These are phyloP conservation scores for Candolleomyces efflorescens DNA, from an alignment of 768 basidiomycete species.

Conservation along the genomic window DNA sequence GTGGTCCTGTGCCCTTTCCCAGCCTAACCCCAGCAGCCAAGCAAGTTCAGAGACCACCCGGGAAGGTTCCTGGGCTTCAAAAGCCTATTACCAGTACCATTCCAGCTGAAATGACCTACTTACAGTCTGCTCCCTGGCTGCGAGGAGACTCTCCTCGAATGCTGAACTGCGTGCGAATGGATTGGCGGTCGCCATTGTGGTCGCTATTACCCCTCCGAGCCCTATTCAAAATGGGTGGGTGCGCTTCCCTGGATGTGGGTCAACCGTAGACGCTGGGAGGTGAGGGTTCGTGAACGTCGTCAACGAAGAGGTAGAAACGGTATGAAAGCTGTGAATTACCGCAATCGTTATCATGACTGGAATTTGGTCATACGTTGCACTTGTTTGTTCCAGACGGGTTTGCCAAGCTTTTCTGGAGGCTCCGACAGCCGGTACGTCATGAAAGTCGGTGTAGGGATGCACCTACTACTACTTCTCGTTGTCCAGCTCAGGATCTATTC, in stretches of 20 bases:
- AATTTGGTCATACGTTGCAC: neutral
- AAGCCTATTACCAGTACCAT: constrained; percentile 8
- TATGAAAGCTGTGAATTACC: constrained; percentile 1
- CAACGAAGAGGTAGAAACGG: neutral
- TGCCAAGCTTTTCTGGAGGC: too few species aligned
- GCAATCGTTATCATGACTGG: neutral
- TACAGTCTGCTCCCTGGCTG: constrained; percentile 57
- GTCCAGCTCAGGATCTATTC: too few species aligned
- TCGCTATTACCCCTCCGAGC: neutral
- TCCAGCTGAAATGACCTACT: constrained; percentile 21
- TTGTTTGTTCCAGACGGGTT: neutral
- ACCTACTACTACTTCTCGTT: too few species aligned
- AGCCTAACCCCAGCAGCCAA: too few species aligned
- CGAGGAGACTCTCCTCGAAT: constrained; percentile 49
- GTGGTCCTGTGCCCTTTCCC: too few species aligned
- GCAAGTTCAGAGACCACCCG: neutral
- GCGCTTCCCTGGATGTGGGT: neutral
- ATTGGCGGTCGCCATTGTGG: constrained; percentile 6
- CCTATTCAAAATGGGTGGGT: neutral
- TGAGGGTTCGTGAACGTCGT: neutral
- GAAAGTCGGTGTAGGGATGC: too few species aligned
- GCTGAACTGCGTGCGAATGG: constrained; percentile 60
- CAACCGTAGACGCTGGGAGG: neutral
- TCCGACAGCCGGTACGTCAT: too few species aligned
- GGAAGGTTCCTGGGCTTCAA: neutral